These are phyloP conservation scores for Sporisorium scitamineum DNA, from an alignment of 1,284 basidiomycete genomes.

Conservation along the genomic window DNA sequence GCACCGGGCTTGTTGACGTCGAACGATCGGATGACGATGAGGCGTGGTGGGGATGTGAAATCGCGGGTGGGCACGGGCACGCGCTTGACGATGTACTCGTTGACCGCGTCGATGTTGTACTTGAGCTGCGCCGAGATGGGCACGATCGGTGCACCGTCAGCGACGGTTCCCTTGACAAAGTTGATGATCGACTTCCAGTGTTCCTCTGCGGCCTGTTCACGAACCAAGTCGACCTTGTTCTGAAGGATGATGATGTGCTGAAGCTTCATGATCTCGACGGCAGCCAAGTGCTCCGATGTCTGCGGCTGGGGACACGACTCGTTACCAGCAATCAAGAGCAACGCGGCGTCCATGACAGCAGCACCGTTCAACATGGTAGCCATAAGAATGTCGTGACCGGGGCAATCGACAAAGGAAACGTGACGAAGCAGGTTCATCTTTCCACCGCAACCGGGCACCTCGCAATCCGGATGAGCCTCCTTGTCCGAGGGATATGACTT, in stretches of 20 bases:
- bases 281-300: constrained; percentile 97
- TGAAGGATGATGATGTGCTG: constrained; percentile 98
- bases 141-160: constrained; percentile 95
- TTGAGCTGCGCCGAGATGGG: constrained; percentile 98
- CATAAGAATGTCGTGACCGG: constrained; percentile 80
- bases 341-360: constrained; percentile 97
- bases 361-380: constrained; percentile 99
- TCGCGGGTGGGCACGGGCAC: constrained; percentile 94
- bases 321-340: constrained; percentile 94
- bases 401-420: constrained; percentile 88
- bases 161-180: constrained; percentile 79
- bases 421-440: constrained; percentile 85
- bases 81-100: constrained; percentile 97
- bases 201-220: constrained; percentile 67
- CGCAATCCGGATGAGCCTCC: constrained; percentile 92
- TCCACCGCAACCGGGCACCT: constrained; percentile 88
- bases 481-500: constrained; percentile 92
- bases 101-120: constrained; percentile 99
- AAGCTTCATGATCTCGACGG: constrained; percentile 99
- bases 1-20: constrained; percentile 99
- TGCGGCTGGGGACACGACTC: constrained; percentile 99
- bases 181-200: constrained; percentile 67
- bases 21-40: constrained; percentile 99
- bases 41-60: constrained; percentile 88
- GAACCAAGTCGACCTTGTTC: constrained; percentile 69